These are phyloP conservation scores for Ogataea pignaliae DNA, from an alignment of 805 yeast species.

Conservation along the genomic window DNA sequence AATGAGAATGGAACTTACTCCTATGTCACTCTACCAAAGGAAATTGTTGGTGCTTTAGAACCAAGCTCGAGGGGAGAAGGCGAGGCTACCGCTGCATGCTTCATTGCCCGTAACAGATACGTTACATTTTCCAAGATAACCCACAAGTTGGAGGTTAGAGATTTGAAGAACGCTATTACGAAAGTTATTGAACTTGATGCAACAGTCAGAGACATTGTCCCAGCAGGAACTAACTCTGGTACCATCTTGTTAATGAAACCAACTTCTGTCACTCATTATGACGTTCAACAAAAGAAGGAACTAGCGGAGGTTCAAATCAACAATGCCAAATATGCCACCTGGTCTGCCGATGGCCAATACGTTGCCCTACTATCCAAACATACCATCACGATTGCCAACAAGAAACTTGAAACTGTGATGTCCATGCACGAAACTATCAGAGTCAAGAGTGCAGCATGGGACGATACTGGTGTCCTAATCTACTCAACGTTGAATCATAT, in stretches of 20 bases:
- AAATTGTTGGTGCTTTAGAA: conserved; percentile 89
- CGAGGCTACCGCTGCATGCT: conserved; percentile 78
- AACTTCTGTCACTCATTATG: conserved; percentile 73
- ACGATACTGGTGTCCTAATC: conserved; percentile 83
- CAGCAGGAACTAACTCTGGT: conserved; percentile 67
- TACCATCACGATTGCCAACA: conserved; percentile 82
- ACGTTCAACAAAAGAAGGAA: conserved; percentile 87
- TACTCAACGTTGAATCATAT: conserved; percentile 95
- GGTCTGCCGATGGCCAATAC: conserved; percentile 86
- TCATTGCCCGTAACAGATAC: conserved; percentile 93
- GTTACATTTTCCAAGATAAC: conserved; percentile 67
- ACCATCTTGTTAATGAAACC: conserved; percentile 70
- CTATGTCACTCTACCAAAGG: conserved; percentile 73
- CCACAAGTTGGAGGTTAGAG: conserved; percentile 75
- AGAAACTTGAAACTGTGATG: conserved; percentile 69
- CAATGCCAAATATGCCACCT: conserved; percentile 81
- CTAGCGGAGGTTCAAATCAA: conserved; percentile 63
- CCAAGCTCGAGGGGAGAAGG: conserved; percentile 80
- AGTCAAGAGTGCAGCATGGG: conserved; percentile 97
- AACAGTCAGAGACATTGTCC: conserved; percentile 64
- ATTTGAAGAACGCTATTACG: conserved; percentile 75
- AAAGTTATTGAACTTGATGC: conserved; percentile 69
- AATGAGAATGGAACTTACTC: conserved; percentile 66
- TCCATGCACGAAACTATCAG: conserved; percentile 95
- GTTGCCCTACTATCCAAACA: conserved; percentile 89